Evolutionary conservation across 75 land plant species (phyloP).

Genomic region (Ceratopteris richardii): DNA sequence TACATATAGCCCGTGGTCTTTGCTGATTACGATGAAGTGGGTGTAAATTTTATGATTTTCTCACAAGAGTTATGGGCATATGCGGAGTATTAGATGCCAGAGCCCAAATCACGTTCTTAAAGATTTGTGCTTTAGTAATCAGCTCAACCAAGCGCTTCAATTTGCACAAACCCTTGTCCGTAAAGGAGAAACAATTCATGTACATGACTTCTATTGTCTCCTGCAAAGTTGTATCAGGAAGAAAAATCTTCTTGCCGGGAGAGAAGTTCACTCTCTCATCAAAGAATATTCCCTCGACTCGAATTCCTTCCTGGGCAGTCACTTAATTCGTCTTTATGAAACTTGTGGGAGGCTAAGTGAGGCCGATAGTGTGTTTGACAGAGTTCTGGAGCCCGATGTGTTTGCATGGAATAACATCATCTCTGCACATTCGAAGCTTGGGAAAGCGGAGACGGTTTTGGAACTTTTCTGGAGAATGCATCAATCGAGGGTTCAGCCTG

Average conservation of each 20-base stretch:
- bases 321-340: not conserved
- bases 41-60: too few species aligned
- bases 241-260: not conserved
- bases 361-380: slow-evolving; percentile 1
- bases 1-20: too few species aligned
- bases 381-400: not conserved
- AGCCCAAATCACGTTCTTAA: too few species aligned
- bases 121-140: too few species aligned
- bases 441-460: not conserved
- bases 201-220: not conserved
- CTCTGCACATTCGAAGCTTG: slow-evolving; percentile 1
- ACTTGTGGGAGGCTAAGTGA: not conserved
- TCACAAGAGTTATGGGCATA: too few species aligned
- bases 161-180: too few species aligned
- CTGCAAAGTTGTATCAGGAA: not conserved
- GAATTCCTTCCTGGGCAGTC: slow-evolving; percentile 1
- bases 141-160: too few species aligned
- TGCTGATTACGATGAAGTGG: too few species aligned
- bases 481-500: not conserved
- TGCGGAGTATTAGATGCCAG: too few species aligned
- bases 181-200: too few species aligned
- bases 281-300: not conserved
- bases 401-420: slow-evolving; percentile 5
- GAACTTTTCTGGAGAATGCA: not conserved
- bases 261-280: slow-evolving; percentile 2